Base-by-base conservation (phyloP, 1,284 basidiomycete species). In the Pyrrhoderma lamaoense region DNA sequence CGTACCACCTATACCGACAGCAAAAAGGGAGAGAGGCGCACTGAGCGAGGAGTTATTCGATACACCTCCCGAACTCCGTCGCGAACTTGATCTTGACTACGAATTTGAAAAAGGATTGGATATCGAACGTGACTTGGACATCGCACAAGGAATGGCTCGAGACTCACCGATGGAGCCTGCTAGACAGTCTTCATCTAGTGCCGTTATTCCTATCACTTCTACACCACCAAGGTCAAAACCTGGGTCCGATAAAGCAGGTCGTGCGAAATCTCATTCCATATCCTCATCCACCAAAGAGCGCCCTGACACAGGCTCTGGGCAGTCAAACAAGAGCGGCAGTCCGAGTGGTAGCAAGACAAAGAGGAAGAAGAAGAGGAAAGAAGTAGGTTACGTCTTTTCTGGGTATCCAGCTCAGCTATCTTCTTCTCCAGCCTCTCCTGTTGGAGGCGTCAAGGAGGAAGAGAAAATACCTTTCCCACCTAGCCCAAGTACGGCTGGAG, bases 401-500 rank as follows among this genome's bases (percentile, higher is more conserved):
- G 11, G 27, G 5, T 31, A 31, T 31, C 7, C 27, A 5, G 27
- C 27, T 31, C 27, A 31, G 11, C 11, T 31, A 31, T 31, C 27
- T 31, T 31, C 27, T 31, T 31, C 27, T n/a, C n/a, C n/a, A n/a
- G n/a, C n/a, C n/a, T n/a, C n/a, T n/a, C 48, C 27, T 37, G 7
- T 36, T 42, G 2, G 8, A 42, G 8, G 19, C 31, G 13, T 43
- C 51, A 16, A n/a, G 38, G 38, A 16, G 14, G 42, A 46, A 38
- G 54, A 47, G 34, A 78, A 76, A 49, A 75, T 88, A 16, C 82
- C 85, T 0, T 87, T 88, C 72, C 85, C 85, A 8, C 80, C 77
- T 1, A 65, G 67, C 34, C 68, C 66, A 0, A 69, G 65, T n/a
- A 66, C 65, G 25, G 65, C 65, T 35, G 65, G 67, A 47, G 64